A percentile compares a stretch with the other conserved stretches of the same genome.
phyloP scores from a whole-genome alignment of 768 basidiomycete species.

The Lentinula boryana region DNA sequence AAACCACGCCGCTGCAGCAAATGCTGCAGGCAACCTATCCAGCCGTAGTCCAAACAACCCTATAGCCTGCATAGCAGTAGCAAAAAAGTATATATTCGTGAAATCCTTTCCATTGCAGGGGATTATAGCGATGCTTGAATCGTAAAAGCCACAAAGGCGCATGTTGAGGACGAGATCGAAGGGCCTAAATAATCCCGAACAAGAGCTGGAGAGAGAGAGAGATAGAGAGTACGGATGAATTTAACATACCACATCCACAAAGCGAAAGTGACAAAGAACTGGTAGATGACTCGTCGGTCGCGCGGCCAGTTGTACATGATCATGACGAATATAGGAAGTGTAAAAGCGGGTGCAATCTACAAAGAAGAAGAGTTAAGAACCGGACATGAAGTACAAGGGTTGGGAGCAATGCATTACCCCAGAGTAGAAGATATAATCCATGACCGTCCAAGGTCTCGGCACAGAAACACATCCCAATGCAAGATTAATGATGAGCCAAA shows the following conservation, averaged over 20 bases:
- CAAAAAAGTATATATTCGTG: conserved; percentile 30
- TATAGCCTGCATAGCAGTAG: conserved; percentile 34
- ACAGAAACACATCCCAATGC: conserved; percentile 15
- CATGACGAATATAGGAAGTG: conserved; percentile 41
- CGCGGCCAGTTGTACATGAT: conserved; percentile 48
- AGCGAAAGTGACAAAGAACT: conserved; percentile 35
- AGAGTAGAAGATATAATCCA: conserved; percentile 37
- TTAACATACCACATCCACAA: conserved; percentile 43
- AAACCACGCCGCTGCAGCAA: conserved; percentile 34
- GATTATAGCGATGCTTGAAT: not conserved
- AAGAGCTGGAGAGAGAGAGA: not conserved
- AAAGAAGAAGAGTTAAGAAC: not conserved
- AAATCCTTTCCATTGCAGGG: conserved; percentile 44
- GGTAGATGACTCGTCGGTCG: conserved; percentile 38
- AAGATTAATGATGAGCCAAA: conserved; percentile 21
- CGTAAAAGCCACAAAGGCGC: conserved; percentile 18
- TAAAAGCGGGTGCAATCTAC: conserved; percentile 39
- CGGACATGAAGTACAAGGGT: conserved; percentile 12
- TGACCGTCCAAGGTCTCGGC: conserved; percentile 14
- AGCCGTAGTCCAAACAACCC: conserved; percentile 45
- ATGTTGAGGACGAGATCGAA: conserved; percentile 23
- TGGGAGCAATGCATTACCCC: conserved; percentile 15
- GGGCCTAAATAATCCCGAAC: conserved; percentile 13
- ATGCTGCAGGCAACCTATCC: conserved; percentile 37
- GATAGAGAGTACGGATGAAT: too few species aligned